These are phyloP conservation scores for Hypholoma fasciculare DNA, from an alignment of 768 basidiomycete species.

Conservation along the genomic window DNA sequence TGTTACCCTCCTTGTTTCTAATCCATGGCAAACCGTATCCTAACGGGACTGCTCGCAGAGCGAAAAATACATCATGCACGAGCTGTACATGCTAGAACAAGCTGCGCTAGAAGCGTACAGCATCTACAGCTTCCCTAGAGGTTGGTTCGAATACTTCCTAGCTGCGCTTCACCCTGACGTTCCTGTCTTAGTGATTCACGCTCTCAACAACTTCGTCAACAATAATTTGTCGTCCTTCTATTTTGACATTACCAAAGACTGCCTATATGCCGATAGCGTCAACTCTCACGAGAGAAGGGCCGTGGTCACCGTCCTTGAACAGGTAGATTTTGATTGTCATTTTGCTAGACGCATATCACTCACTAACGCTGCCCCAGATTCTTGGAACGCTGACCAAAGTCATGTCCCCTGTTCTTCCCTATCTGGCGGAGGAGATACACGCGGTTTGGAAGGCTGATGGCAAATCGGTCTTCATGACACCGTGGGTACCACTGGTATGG, in stretches of 20 bases:
- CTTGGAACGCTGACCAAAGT: constrained; percentile 66
- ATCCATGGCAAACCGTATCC: background rate
- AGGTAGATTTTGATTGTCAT: constrained; percentile 39
- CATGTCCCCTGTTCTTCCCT: constrained; percentile 85
- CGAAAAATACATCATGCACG: constrained; percentile 86
- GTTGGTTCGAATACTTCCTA: constrained; percentile 35
- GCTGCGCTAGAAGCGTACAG: constrained; percentile 68
- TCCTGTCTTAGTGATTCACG: constrained; percentile 56
- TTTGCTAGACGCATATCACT: background rate
- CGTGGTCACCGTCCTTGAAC: constrained; percentile 69
- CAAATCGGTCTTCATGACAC: constrained; percentile 66
- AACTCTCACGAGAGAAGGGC: constrained; percentile 56
- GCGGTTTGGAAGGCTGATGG: constrained; percentile 36
- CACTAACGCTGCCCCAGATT: constrained; percentile 41
- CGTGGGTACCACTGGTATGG: constrained; percentile 72
- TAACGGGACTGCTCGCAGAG: constrained; percentile 41
- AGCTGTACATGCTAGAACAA: constrained; percentile 72
- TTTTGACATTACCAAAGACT: constrained; percentile 91
- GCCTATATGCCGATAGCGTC: constrained; percentile 70
- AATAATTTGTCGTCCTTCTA: constrained; percentile 87
- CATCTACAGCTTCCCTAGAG: constrained; percentile 80
- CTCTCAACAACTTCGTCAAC: constrained; percentile 78
- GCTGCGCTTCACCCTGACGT: background rate
- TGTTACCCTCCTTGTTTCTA: background rate
- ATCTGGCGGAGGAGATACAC: constrained; percentile 89